phyloP scores from a whole-genome alignment of 108 stramenopile genomes.

The Poteriospumella lacustris region DNA sequence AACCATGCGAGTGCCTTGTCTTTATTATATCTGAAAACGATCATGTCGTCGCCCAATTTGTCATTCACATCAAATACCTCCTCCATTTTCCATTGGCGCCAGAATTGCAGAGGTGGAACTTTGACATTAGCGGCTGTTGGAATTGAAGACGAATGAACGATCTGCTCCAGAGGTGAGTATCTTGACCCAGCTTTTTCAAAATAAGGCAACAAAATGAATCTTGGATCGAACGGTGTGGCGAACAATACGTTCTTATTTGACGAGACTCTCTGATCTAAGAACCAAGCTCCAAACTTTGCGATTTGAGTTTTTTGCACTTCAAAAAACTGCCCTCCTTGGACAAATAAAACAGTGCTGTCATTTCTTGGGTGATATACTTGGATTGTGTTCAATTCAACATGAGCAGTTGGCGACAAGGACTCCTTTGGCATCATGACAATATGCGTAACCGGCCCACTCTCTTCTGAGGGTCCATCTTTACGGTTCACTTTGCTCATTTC shows the following conservation, averaged over 20 bases:
- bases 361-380: too few relatives aligned
- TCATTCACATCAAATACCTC: conserved; percentile 14
- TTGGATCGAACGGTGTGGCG: not conserved
- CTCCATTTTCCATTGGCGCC: conserved; percentile 1
- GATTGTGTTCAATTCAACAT: too few relatives aligned
- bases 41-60: conserved; percentile 13
- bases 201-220: not conserved
- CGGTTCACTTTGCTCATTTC: too few relatives aligned
- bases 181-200: not conserved
- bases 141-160: not conserved
- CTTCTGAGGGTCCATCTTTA: too few relatives aligned
- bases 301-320: too few relatives aligned
- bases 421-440: too few relatives aligned
- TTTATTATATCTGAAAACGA: not conserved
- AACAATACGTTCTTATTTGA: not conserved
- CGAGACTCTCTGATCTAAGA: not conserved
- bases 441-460: too few relatives aligned
- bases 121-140: not conserved
- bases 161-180: not conserved
- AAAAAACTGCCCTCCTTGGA: too few relatives aligned
- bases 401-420: too few relatives aligned
- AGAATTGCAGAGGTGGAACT: not conserved
- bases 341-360: too few relatives aligned
- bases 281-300: too few relatives aligned
- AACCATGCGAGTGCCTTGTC: not conserved